A percentile compares a stretch with the other conserved stretches of the same genome.
Conservation (phyloP, 208 protist species). For the Plasmodiophora brassicae region DNA sequence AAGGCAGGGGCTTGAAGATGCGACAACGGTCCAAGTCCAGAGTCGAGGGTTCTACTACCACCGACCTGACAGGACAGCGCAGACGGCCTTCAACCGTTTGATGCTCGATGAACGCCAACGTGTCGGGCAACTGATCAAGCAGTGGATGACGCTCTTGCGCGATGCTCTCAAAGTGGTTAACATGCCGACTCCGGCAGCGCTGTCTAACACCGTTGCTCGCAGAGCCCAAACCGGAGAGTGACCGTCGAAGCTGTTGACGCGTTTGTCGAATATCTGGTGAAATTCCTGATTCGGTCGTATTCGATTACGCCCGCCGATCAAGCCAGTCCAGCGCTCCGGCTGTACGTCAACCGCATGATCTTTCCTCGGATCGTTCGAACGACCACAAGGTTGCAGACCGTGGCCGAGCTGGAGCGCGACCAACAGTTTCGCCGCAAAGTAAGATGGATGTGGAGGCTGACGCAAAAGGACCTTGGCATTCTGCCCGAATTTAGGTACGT, state of each 20-base stretch:
- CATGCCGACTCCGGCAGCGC: too few species aligned
- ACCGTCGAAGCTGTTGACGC: neutral
- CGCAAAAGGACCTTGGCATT: neutral
- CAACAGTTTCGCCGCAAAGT: neutral
- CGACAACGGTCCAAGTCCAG: neutral
- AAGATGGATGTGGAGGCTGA: neutral
- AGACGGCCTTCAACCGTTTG: neutral
- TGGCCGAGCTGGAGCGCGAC: neutral
- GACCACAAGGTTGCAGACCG: neutral
- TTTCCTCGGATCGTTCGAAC: neutral
- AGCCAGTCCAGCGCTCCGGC: neutral
- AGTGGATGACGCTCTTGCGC: neutral
- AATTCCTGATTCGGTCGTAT: neutral
- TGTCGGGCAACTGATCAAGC: neutral
- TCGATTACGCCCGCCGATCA: neutral
- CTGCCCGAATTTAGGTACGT: neutral
- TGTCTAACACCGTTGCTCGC: too few species aligned
- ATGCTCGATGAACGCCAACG: neutral
- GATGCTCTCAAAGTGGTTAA: neutral
- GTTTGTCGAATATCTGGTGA: neutral
- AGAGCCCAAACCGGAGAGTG: neutral
- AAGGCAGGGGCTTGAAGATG: neutral
- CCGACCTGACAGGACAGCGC: neutral
- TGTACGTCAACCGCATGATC: neutral
- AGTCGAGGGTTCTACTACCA: neutral